These are phyloP conservation scores for Alternaria arbusti DNA, from an alignment of 2,329 filamentous ascomycete genomes.

Conservation along the genomic window DNA sequence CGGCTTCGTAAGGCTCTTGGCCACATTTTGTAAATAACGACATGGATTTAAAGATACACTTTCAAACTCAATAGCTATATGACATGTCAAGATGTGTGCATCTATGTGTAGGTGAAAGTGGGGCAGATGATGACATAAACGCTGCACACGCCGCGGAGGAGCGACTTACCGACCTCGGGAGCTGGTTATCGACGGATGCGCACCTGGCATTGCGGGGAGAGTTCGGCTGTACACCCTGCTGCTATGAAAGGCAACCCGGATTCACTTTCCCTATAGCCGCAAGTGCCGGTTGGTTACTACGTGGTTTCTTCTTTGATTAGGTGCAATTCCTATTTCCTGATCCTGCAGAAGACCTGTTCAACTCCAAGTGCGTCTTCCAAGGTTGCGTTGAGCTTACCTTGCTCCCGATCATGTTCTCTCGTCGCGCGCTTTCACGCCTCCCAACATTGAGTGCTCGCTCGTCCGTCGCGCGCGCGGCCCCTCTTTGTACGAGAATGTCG, in stretches of 20 bases:
- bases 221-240: background rate
- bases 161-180: slow-evolving; percentile 15
- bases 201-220: slow-evolving; percentile 2
- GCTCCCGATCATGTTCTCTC: slow-evolving; percentile 50
- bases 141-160: background rate
- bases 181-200: background rate
- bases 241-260: slow-evolving; percentile 16
- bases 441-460: slow-evolving; percentile 49
- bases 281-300: background rate
- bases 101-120: background rate
- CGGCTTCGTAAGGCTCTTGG: too few species aligned
- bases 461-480: slow-evolving; percentile 44
- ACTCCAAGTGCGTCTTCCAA: background rate
- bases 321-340: background rate
- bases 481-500: slow-evolving; percentile 50
- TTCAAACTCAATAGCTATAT: background rate
- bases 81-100: background rate
- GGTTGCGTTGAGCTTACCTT: slow-evolving; percentile 7
- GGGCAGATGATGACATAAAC: background rate
- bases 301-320: slow-evolving; percentile 1
- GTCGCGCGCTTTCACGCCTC: slow-evolving; percentile 53
- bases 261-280: slow-evolving; percentile 22
- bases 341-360: background rate
- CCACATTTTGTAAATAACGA: background rate
- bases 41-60: background rate